These are phyloP conservation scores for Meira nashicola DNA, from an alignment of 1,284 basidiomycete species.

Conservation along the genomic window DNA sequence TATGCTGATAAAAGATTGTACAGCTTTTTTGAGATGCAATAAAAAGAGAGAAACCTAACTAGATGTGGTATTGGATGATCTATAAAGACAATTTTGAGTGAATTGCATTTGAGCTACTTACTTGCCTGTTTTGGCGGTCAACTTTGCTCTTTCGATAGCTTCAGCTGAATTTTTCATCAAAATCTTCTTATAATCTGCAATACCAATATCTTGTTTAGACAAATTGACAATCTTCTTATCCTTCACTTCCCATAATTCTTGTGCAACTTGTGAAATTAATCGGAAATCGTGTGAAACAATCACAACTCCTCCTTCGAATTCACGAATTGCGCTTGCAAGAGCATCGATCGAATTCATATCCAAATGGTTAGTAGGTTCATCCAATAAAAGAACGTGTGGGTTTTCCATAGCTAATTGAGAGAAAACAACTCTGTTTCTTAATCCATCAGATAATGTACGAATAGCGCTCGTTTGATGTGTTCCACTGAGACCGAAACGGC, in stretches of 20 bases:
- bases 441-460: slow-evolving; percentile 83
- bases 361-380: slow-evolving; percentile 74
- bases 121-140: slow-evolving; percentile 17
- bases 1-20: no score
- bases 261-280: slow-evolving; percentile 55
- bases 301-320: slow-evolving; percentile 90
- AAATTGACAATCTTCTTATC: slow-evolving; percentile 89
- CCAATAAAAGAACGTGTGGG: slow-evolving; percentile 55
- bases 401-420: slow-evolving; percentile 65
- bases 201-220: slow-evolving; percentile 67
- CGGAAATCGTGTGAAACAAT: slow-evolving; percentile 51
- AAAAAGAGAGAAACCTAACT: no score
- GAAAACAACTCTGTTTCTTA: slow-evolving; percentile 89
- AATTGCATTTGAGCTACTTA: not conserved
- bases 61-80: no score
- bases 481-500: slow-evolving; percentile 91
- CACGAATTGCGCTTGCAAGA: slow-evolving; percentile 87
- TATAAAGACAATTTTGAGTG: no score
- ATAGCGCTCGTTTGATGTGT: slow-evolving; percentile 89
- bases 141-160: slow-evolving; percentile 49
- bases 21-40: no score
- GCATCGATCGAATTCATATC: slow-evolving; percentile 96
- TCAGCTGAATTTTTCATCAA: slow-evolving; percentile 42
- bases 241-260: slow-evolving; percentile 98
- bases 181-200: slow-evolving; percentile 51